Evolutionary conservation across 306 rosid genomes (phyloP).

Genomic region (Morella rubra): DNA sequence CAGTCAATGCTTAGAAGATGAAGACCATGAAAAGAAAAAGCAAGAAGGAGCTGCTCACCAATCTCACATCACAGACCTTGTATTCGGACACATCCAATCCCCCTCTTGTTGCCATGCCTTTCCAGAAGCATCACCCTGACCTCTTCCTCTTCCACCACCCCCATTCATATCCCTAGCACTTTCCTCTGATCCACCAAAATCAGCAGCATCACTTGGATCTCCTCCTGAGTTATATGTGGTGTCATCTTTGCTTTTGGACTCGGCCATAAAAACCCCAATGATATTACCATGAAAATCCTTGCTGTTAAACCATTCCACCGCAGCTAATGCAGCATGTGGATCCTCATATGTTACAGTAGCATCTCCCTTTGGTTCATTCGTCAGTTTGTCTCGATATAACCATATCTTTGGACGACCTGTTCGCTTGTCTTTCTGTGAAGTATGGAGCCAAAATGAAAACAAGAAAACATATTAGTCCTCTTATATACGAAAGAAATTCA

Average conservation of each 20-base stretch:
- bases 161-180: conserved; percentile 49
- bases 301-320: conserved; percentile 95
- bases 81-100: conserved; percentile 97
- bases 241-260: conserved; percentile 88
- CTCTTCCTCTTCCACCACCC: conserved; percentile 66
- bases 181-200: conserved; percentile 54
- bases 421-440: conserved; percentile 85
- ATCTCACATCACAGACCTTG: conserved; percentile 99
- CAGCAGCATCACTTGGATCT: conserved; percentile 51
- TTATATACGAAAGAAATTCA: not conserved
- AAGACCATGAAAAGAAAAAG: conserved; percentile 37
- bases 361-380: conserved; percentile 96
- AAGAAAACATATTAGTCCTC: not conserved
- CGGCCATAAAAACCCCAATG: conserved; percentile 89
- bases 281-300: conserved; percentile 89
- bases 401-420: conserved; percentile 91
- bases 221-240: conserved; percentile 43
- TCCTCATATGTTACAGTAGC: conserved; percentile 97
- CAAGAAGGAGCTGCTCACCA: conserved; percentile 98
- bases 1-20: conserved; percentile 5
- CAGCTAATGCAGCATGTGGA: conserved; percentile 94
- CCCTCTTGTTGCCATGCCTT: conserved; percentile 99
- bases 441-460: conserved; percentile 22
- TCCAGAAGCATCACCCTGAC: conserved; percentile 72
- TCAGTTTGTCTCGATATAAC: conserved; percentile 83